Evolutionary conservation across 2,329 filamentous ascomycete species (phyloP), one percentile per base, ranked within the genome.

Genomic region (Diaporthe velutina): DNA sequence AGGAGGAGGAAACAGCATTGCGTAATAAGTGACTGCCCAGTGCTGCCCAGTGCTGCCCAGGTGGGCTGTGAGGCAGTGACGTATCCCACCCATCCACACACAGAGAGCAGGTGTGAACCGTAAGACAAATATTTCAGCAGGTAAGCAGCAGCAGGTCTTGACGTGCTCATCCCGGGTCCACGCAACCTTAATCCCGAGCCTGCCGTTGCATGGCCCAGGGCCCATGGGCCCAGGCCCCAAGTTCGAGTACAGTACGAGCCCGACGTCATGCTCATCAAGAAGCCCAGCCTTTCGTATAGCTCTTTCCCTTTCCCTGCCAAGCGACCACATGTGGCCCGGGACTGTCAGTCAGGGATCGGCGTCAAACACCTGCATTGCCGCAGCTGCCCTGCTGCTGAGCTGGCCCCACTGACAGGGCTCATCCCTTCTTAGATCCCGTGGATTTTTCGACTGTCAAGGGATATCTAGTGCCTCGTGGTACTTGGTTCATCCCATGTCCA

Each of bases 1-100:
- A 42, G 13, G 35, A 61, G 38, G n/a, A 45, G 28, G 13, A 35
- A 25, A 17, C 33, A 28, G 33, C 33, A 68, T 68, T 68, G 64
- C 64, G 64, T 68, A 68, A 68, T 68, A 12, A 38, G 13, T 25
- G 15, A 28, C 35, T 28, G 55, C 55, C 55, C 55, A 60, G 55
- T 17, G 19, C 10, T 52, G 48, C 50, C 50, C 50, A 52, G 50
- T n/a, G 8, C 25, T 30, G 60, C 60, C 58, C 60, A 64, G 60
- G 60, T 30, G 33, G 64, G 64, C 64, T 68, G 64, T 40, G 64
- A 68, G 30, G 64, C 64, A 28, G 64, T 68, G 64, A 68, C 64
- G 64, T 54, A 68, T 54, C 64, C 45, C 45, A 2, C 33, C 28
- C 19, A 33, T 9, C 15, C 35, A 38, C 35, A 38, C n/a, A n/a